Evolutionary conservation across 2,329 filamentous ascomycete genomes (phyloP), one percentile per base, ranked within the genome.

Genomic region (Microcyclosporella mali): DNA sequence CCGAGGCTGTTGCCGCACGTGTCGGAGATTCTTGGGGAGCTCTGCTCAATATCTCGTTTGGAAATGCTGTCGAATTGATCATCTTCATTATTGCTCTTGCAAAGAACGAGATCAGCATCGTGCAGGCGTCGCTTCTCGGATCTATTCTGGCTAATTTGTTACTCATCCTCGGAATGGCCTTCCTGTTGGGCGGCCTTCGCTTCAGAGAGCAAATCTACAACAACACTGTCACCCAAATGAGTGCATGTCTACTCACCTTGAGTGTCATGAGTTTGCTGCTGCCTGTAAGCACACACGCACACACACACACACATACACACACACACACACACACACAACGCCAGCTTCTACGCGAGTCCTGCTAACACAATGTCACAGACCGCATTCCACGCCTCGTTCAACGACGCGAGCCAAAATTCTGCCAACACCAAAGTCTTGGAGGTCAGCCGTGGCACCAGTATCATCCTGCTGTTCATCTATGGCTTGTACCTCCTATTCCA

Each of bases 181-280:
- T 95, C 65, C 76, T 94, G 40, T 69, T 94, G 17, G 89, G 89
- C 59, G 89, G 88, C 50, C 70, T 95, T 41, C 82, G 88, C 50
- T 95, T 81, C 65, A 83, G 85, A 62, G 89, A 95, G 70, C 89
- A 95, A 71, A 82, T 95, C 50, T 95, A 95, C 69, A 95, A 95
- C 68, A 92, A 82, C 67, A 95, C 87, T 16, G 87, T 95, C 45
- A 95, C 88, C 1, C 88, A 95, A 64, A 95, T 95, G 87, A 95
- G 88, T 62, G 89, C 89, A 39, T 94, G 88, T 68, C 73, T 95
- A 56, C 77, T 95, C 55, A 94, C 87, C 71, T 67, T 95, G 65
- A 89, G 85, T 60, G 89, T 94, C 47, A 89, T 87, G 67, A 95
- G 88, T 70, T 72, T 95, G 16, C 76, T 95, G 18, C 69, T 95